phyloP scores from a whole-genome alignment of 768 basidiomycete genomes.

The Sutorius australiensis region DNA sequence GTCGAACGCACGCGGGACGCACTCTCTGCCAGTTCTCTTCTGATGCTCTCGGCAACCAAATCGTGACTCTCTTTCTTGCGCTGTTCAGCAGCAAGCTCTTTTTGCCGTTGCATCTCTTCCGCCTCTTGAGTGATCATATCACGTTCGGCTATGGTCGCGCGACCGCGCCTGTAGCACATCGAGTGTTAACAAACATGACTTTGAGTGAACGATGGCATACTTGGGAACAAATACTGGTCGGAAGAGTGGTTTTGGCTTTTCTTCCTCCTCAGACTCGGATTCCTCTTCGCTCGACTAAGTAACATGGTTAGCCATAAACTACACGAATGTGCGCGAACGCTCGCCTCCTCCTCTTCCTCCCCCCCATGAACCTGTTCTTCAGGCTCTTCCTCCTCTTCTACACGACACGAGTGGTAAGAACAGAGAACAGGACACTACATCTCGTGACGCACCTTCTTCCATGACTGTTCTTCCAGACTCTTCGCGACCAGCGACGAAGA shows the following conservation, averaged over 20 bases:
- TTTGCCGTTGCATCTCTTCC: constrained; percentile 67
- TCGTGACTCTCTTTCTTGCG: constrained; percentile 86
- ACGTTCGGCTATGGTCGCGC: constrained; percentile 66
- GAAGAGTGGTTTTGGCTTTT: constrained; percentile 71
- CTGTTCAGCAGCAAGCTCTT: constrained; percentile 75
- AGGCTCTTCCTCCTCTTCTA: constrained; percentile 32
- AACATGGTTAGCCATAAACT: constrained; percentile 15
- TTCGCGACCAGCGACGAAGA: constrained; percentile 72
- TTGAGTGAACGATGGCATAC: constrained; percentile 42
- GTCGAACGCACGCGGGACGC: constrained; percentile 27
- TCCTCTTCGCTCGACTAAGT: constrained; percentile 83
- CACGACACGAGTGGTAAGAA: constrained; percentile 2
- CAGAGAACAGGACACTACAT: constrained; percentile 12
- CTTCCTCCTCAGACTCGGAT: constrained; percentile 71
- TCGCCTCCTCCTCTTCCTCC: constrained; percentile 37
- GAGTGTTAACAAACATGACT: constrained; percentile 1
- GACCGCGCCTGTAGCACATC: constrained; percentile 54
- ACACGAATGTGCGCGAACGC: constrained; percentile 15
- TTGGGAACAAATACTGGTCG: constrained; percentile 95
- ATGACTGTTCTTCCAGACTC: constrained; percentile 72
- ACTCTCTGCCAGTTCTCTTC: constrained; percentile 90
- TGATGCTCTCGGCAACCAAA: constrained; percentile 91
- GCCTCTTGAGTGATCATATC: constrained; percentile 66
- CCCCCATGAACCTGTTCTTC: constrained; percentile 44
- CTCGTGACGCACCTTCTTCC: constrained; percentile 44